These are phyloP conservation scores for Rhodotorula taiwanensis DNA, from an alignment of 768 basidiomycete genomes.

Conservation along the genomic window DNA sequence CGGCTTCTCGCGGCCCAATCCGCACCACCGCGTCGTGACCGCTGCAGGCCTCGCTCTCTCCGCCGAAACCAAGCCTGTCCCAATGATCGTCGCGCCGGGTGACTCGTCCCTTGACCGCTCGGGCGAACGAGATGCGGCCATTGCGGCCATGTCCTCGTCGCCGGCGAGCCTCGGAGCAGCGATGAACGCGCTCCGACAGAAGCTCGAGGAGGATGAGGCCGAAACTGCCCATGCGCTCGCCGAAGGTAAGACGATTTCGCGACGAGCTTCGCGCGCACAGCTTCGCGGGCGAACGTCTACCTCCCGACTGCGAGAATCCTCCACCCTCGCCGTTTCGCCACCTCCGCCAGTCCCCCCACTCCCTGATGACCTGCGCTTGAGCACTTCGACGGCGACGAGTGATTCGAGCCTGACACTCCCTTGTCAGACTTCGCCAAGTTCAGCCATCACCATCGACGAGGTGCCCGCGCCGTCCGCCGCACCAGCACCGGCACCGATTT, in stretches of 20 bases:
- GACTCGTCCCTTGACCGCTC: not conserved
- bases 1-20: constrained; percentile 12
- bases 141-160: not conserved
- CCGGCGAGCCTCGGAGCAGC: constrained; percentile 3
- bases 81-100: not conserved
- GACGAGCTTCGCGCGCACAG: constrained; percentile 4
- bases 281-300: constrained; percentile 12
- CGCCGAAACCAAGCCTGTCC: constrained; percentile 10
- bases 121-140: no score
- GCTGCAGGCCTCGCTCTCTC: constrained; percentile 49
- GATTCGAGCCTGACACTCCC: not conserved
- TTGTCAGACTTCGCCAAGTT: not conserved
- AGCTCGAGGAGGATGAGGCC: not conserved
- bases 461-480: not conserved
- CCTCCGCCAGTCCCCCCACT: not conserved
- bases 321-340: not conserved
- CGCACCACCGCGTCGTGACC: constrained; percentile 39
- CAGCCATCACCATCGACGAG: not conserved
- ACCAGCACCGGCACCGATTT: constrained; percentile 2
- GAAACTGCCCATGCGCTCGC: not conserved
- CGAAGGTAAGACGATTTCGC: constrained; percentile 2
- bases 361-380: no score
- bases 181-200: constrained; percentile 2
- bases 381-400: not conserved
- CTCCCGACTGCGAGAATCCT: constrained; percentile 7